Conservation (phyloP, 2,329 filamentous ascomycete genomes). For the Neofusicoccum kwambonambiense region DNA sequence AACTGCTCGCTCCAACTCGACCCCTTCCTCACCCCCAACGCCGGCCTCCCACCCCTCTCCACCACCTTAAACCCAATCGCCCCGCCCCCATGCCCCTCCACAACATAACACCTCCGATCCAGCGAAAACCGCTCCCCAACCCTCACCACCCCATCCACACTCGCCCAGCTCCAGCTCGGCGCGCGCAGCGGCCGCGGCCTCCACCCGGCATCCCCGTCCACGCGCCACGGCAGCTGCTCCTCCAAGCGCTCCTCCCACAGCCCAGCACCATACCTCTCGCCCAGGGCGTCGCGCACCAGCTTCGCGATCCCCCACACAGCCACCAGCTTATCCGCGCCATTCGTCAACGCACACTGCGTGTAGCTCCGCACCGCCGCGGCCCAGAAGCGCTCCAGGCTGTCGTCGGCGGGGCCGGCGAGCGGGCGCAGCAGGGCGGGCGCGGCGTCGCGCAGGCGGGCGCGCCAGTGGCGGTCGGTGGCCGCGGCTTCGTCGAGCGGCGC, state of each 20-base stretch:
- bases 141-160: neutral
- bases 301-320: slow-evolving; percentile 33
- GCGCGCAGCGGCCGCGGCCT: neutral
- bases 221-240: slow-evolving; percentile 29
- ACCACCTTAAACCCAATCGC: no score
- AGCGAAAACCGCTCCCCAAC: no score
- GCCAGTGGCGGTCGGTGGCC: slow-evolving; percentile 27
- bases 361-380: slow-evolving; percentile 26
- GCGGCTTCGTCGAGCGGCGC: slow-evolving; percentile 23
- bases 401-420: slow-evolving; percentile 23
- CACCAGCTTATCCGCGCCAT: slow-evolving; percentile 25
- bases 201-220: neutral
- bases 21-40: no score
- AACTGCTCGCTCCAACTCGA: no score
- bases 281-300: slow-evolving; percentile 25
- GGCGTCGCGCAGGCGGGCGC: slow-evolving; percentile 24
- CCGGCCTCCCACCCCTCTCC: no score
- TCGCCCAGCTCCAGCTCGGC: neutral
- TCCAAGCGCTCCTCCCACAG: slow-evolving; percentile 27
- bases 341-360: slow-evolving; percentile 26
- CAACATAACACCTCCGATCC: no score
- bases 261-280: slow-evolving; percentile 25
- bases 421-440: neutral
- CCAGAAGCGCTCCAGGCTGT: slow-evolving; percentile 27
- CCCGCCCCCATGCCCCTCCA: no score